Evolutionary conservation across 306 rosid species (phyloP), one percentile per base, ranked within the genome.

Genomic region (Glycine soja): DNA sequence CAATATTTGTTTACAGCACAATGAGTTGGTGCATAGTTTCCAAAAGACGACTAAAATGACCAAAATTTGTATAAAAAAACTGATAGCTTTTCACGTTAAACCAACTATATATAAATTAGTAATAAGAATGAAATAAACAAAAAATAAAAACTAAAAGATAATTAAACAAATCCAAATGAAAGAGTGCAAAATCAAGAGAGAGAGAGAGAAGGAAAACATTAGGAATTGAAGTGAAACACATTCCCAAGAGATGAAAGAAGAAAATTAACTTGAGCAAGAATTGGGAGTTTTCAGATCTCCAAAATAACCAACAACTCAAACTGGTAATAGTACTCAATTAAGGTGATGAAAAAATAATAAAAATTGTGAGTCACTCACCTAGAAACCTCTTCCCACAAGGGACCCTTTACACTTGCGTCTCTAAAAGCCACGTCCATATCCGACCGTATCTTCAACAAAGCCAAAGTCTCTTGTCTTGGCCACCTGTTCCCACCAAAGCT

Each of bases 351-450:
- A 54, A 6, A 34, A 15, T n/a, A 54, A 6, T 12, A 3, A 11
- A 24, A 6, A 78, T 56, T 48, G 11, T 73, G 9, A 70, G 9
- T 48, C 8, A 57, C 65, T 63, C n/a, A 87, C 92, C 97, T 96
- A 87, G 98, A 93, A 75, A 93, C 94, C 40, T 89, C 98, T 40
- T 96, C 97, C 99, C 99, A 96, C 72, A 96, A 93, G 73, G 99
- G 99, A 89, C 97, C 97, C 74, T 96, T 96, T 15, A 80, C 92
- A 81, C 91, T 92, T 62, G 99, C 97, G 85, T 96, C 99, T 74
- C 90, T 82, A 78, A 96, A 96, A 66, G 88, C 90, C 14, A 83
- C 88, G 80, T 88, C 99, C 99, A 96, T 96, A 19, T 93, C 99
- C n/a, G 98, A 90, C 66, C 99, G 86, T 81, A 96, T 93, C 85